phyloP scores from a whole-genome alignment of 345 rosid genomes.

The Eucalyptus coolabah region DNA sequence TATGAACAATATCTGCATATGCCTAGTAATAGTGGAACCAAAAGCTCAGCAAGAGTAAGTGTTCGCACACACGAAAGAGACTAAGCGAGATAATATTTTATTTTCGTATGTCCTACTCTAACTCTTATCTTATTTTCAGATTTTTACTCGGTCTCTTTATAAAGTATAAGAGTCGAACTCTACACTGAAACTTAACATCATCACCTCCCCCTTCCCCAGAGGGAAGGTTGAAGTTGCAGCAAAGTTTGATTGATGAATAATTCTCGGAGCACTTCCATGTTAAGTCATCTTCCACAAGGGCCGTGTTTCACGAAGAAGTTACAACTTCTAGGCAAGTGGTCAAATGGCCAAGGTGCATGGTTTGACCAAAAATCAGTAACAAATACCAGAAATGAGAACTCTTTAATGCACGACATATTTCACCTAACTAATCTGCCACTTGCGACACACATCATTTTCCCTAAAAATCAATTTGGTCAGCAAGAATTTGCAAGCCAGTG shows the following conservation, averaged over 20 bases:
- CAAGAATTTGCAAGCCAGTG: neutral
- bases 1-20: neutral
- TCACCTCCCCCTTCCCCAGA: accelerated
- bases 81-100: neutral
- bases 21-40: neutral
- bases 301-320: slow-evolving; percentile 80
- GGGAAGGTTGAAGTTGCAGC: slow-evolving; percentile 76
- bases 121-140: accelerated
- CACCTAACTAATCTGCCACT: neutral
- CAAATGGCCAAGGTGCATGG: slow-evolving; percentile 98
- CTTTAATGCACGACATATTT: neutral
- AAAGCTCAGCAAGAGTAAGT: neutral
- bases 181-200: too few species aligned
- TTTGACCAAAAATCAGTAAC: slow-evolving; percentile 95
- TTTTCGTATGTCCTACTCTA: accelerated
- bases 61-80: neutral
- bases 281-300: slow-evolving; percentile 88
- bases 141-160: accelerated
- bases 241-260: slow-evolving; percentile 82
- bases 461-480: neutral
- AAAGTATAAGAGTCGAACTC: accelerated
- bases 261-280: slow-evolving; percentile 76
- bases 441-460: neutral
- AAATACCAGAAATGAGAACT: slow-evolving; percentile 58
- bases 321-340: slow-evolving; percentile 88